Percentiles rank a stretch among this genome's conserved stretches.
Conservation (phyloP, 257 asterid genomes). For the Penstemon barbatus region DNA sequence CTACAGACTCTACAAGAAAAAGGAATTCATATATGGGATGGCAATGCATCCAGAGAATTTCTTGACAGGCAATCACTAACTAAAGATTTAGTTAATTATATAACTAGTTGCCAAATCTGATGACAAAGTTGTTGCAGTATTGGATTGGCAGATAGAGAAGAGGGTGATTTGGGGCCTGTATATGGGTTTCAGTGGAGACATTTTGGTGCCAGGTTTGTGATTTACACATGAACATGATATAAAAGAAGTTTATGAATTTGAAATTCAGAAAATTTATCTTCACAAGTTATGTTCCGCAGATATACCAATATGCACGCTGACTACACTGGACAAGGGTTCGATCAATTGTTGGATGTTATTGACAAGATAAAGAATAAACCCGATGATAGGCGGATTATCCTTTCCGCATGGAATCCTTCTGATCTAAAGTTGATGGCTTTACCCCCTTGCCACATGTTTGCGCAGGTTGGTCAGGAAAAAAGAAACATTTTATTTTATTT, state of each 20-base stretch:
- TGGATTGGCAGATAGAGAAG: slow-evolving; percentile 69
- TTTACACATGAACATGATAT: neutral
- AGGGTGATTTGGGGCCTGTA: slow-evolving; percentile 78
- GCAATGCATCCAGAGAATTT: slow-evolving; percentile 76
- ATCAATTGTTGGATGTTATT: slow-evolving; percentile 74
- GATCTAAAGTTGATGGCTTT: slow-evolving; percentile 76
- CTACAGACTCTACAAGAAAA: slow-evolving; percentile 65
- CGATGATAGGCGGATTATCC: slow-evolving; percentile 63
- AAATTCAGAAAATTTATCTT: slow-evolving; percentile 13
- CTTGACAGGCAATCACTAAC: slow-evolving; percentile 57
- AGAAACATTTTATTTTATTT: neutral
- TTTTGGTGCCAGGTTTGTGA: slow-evolving; percentile 73
- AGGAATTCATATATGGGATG: slow-evolving; percentile 75
- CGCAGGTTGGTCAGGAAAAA: slow-evolving; percentile 71
- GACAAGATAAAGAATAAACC: slow-evolving; percentile 68
- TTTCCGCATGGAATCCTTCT: slow-evolving; percentile 87
- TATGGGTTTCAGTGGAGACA: slow-evolving; percentile 91
- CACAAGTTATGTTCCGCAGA: slow-evolving; percentile 37
- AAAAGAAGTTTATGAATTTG: slow-evolving; percentile 10
- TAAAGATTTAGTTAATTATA: slow-evolving; percentile 3
- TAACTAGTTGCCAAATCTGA: slow-evolving; percentile 27
- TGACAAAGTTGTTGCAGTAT: slow-evolving; percentile 41
- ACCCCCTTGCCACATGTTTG: slow-evolving; percentile 92
- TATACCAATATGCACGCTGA: slow-evolving; percentile 73
- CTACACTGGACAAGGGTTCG: slow-evolving; percentile 78